Percentiles rank a stretch among this genome's conserved stretches.
These are phyloP conservation scores for Annulohypoxylon truncatum DNA, from an alignment of 2,329 filamentous ascomycete species.

Conservation along the genomic window DNA sequence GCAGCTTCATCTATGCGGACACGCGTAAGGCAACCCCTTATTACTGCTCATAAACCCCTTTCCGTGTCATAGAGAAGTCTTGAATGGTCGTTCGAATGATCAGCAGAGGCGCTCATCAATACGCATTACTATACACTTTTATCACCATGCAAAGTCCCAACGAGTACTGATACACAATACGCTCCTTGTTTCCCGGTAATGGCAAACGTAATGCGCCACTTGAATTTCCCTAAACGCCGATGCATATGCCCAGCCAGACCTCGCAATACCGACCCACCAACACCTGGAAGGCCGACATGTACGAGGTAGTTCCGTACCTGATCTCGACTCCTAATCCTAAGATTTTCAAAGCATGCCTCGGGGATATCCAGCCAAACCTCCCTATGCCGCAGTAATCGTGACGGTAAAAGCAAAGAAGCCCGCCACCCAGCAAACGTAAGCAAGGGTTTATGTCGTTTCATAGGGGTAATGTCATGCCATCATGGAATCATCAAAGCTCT, in stretches of 20 bases:
- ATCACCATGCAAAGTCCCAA: constrained; percentile 40
- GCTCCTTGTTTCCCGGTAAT: constrained; percentile 36
- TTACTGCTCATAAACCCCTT: constrained; percentile 12
- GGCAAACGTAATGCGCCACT: constrained; percentile 33
- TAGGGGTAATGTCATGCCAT: constrained; percentile 60
- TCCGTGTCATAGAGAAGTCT: constrained; percentile 19
- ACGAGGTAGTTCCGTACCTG: constrained; percentile 15
- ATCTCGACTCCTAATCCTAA: constrained; percentile 16
- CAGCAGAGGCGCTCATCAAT: constrained; percentile 16
- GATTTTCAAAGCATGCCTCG: constrained; percentile 22
- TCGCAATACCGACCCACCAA: constrained; percentile 31
- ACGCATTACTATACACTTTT: constrained; percentile 46
- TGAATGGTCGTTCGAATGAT: constrained; percentile 12
- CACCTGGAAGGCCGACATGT: constrained; percentile 33
- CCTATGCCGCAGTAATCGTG: constrained; percentile 23
- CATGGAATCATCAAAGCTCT: constrained; percentile 75
- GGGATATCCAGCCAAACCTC: constrained; percentile 23
- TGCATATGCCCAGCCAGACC: constrained; percentile 45
- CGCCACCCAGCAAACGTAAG: constrained; percentile 23
- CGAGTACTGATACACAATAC: constrained; percentile 46
- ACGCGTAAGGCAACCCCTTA: neutral
- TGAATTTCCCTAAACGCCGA: constrained; percentile 45
- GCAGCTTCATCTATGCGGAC: neutral
- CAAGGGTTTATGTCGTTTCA: constrained; percentile 35
- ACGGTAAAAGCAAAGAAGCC: constrained; percentile 29